These are phyloP conservation scores for Apiotrichum montevideense DNA, from an alignment of 1,284 basidiomycete genomes.

Conservation along the genomic window DNA sequence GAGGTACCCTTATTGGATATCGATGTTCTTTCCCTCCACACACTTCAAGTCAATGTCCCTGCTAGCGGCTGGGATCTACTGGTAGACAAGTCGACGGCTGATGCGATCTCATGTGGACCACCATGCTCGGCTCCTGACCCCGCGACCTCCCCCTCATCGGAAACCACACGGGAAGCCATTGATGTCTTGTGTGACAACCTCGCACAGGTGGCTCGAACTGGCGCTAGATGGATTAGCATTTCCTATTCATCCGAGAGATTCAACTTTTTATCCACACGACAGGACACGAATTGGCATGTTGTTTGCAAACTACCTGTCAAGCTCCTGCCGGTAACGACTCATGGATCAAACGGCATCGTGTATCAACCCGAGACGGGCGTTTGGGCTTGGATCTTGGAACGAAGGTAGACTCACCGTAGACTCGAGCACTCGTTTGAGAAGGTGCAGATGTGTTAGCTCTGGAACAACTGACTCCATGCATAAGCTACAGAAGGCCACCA, in stretches of 20 bases:
- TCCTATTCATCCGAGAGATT: constrained; percentile 36
- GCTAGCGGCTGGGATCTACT: constrained; percentile 28
- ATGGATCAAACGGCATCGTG: background rate
- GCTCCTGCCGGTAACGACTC: background rate
- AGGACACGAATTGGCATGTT: constrained; percentile 1
- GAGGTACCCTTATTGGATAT: constrained; percentile 4
- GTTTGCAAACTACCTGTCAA: background rate
- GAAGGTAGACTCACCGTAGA: background rate
- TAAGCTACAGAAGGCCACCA: constrained; percentile 14
- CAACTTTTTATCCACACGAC: constrained; percentile 11
- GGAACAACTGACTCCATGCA: background rate
- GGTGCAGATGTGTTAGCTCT: background rate
- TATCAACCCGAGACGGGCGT: constrained; percentile 12
- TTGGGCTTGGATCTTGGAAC: constrained; percentile 12
- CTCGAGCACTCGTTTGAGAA: no score
- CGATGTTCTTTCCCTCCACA: constrained; percentile 3
- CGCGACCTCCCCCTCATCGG: background rate
- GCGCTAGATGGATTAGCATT: constrained; percentile 31
- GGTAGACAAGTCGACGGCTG: constrained; percentile 42
- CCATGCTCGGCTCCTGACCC: background rate
- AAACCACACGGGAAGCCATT: constrained; percentile 15
- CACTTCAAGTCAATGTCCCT: background rate
- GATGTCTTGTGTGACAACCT: constrained; percentile 27
- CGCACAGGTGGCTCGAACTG: constrained; percentile 12
- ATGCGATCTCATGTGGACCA: constrained; percentile 41